phyloP scores from a whole-genome alignment of 352 stramenopile genomes.

The Phytopythium chamaehyphon region DNA sequence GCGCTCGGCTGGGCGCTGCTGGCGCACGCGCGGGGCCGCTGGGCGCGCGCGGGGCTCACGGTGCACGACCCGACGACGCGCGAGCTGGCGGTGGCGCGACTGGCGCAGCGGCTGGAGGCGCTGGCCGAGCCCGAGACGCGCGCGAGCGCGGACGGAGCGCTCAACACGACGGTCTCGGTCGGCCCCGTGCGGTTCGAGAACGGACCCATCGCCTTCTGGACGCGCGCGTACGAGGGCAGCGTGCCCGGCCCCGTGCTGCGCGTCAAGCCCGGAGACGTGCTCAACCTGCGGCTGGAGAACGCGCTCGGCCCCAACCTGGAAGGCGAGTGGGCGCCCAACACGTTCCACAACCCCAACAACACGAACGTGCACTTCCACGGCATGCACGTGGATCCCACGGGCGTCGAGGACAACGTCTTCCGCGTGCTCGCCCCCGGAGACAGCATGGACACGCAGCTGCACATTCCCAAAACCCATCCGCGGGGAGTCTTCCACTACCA shows the following conservation, averaged over 20 bases:
- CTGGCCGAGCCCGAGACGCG: conserved; percentile 35
- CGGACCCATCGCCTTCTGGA: conserved; percentile 68
- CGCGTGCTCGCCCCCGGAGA: conserved; percentile 48
- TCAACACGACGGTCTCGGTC: conserved; percentile 59
- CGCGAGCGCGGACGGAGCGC: conserved; percentile 38
- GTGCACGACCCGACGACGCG: conserved; percentile 4
- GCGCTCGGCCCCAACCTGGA: conserved; percentile 34
- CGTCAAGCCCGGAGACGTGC: conserved; percentile 55
- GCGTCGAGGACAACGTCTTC: conserved; percentile 78
- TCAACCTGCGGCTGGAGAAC: conserved; percentile 63
- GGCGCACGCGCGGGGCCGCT: conserved; percentile 8
- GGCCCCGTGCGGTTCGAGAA: conserved; percentile 32
- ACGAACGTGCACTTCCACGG: conserved; percentile 83
- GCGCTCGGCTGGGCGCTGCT: conserved; percentile 17
- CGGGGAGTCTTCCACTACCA: conserved; percentile 83
- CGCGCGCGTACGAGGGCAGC: conserved; percentile 53
- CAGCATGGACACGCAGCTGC: conserved; percentile 37
- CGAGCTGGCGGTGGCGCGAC: conserved; percentile 9
- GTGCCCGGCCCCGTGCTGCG: conserved; percentile 56
- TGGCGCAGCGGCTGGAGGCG: conserved; percentile 32
- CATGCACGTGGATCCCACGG: conserved; percentile 78
- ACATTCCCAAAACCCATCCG: conserved; percentile 60
- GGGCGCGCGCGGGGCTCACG: background rate
- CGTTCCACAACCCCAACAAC: conserved; percentile 65
- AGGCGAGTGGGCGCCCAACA: conserved; percentile 45